These are phyloP conservation scores for Mucor sp. DNA, from an alignment of 371 early-diverging fungal species.

Conservation along the genomic window DNA sequence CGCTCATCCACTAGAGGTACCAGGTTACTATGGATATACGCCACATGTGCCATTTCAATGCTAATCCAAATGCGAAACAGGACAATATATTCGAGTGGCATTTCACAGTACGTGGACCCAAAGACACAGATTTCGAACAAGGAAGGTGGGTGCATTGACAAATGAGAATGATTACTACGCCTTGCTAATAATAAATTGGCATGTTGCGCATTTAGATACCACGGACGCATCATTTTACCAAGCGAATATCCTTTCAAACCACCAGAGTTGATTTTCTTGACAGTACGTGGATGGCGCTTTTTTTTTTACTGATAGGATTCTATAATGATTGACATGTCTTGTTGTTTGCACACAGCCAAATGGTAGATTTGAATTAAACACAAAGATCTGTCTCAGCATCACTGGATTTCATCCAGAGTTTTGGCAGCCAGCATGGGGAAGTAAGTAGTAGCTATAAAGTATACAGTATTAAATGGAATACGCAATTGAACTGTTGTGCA, in stretches of 20 bases:
- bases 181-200: not conserved
- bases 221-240: slow-evolving; percentile 79
- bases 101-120: slow-evolving; percentile 90
- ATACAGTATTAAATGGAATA: not conserved
- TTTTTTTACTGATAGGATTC: no score
- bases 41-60: not conserved
- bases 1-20: slow-evolving; percentile 69
- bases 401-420: slow-evolving; percentile 92
- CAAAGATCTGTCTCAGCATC: slow-evolving; percentile 91
- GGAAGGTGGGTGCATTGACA: slow-evolving; percentile 57
- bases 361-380: slow-evolving; percentile 89
- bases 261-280: slow-evolving; percentile 87
- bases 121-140: slow-evolving; percentile 83
- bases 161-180: not conserved
- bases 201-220: slow-evolving; percentile 49
- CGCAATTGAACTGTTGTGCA: not conserved
- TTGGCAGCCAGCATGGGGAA: slow-evolving; percentile 96
- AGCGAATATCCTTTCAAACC: slow-evolving; percentile 95
- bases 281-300: slow-evolving; percentile 50
- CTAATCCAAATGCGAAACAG: not conserved
- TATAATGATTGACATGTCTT: no score
- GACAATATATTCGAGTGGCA: slow-evolving; percentile 86
- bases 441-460: slow-evolving; percentile 34
- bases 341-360: slow-evolving; percentile 60
- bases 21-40: slow-evolving; percentile 5